phyloP scores from a whole-genome alignment of 169 alveolate species.

The Plasmodium ovale region DNA sequence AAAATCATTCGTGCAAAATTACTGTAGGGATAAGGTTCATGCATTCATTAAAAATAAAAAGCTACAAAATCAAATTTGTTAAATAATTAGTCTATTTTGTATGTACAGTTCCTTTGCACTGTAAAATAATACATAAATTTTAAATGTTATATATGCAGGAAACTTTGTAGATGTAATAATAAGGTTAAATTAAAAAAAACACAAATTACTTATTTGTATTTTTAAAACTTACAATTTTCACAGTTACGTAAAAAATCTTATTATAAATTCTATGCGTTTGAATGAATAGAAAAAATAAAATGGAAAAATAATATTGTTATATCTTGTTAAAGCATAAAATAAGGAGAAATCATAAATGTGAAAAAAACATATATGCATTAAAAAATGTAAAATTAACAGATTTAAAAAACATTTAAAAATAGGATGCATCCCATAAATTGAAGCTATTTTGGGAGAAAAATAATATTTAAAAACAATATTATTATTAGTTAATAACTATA shows the following conservation, averaged over 20 bases:
- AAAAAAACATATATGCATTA: not conserved
- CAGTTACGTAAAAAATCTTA: no score
- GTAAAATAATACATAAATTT: not conserved
- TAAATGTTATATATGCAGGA: not conserved
- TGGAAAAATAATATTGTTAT: no score
- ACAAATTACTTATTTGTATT: not conserved
- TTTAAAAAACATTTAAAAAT: not conserved
- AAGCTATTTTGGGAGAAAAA: conserved; percentile 6
- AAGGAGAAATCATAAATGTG: not conserved
- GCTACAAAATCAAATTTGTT: no score
- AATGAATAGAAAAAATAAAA: no score
- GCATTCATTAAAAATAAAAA: no score
- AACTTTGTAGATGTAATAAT: not conserved
- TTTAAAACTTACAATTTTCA: not conserved
- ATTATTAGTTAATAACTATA: no score
- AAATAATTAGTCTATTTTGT: no score
- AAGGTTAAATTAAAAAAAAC: no score
- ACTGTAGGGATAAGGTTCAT: no score
- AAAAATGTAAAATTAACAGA: not conserved
- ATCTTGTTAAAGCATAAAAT: not conserved
- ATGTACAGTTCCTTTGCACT: not conserved
- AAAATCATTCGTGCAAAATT: no score
- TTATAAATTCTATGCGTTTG: not conserved
- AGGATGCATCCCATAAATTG: conserved; percentile 14
- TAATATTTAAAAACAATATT: not conserved